Evolutionary conservation across 2,329 filamentous ascomycete species (phyloP).

Genomic region (Ascochyta clinopodiicola): DNA sequence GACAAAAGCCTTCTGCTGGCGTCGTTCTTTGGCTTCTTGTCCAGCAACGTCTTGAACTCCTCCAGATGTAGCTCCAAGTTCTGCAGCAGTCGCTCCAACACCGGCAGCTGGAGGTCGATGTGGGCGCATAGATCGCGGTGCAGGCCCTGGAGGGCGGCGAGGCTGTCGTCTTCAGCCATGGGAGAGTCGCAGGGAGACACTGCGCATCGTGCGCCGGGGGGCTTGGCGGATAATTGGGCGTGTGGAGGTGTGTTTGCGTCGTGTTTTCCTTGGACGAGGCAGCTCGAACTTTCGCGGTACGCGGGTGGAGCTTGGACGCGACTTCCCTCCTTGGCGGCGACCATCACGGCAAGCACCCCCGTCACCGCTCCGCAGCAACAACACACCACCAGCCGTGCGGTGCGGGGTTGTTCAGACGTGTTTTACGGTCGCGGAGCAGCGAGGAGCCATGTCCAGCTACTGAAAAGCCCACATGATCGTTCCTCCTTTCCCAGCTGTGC

Average conservation of each 20-base stretch:
- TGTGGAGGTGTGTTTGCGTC: constrained; percentile 23
- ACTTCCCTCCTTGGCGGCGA: constrained; percentile 20
- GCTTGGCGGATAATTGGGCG: constrained; percentile 5
- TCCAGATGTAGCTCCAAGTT: constrained; percentile 71
- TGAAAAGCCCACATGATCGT: background rate
- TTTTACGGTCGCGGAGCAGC: constrained; percentile 6
- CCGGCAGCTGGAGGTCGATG: constrained; percentile 72
- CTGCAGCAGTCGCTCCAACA: constrained; percentile 70
- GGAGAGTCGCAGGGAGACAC: constrained; percentile 22
- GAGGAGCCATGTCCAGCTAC: background rate
- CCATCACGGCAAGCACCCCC: constrained; percentile 19
- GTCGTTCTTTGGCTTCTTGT: constrained; percentile 76
- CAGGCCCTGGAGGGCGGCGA: constrained; percentile 81
- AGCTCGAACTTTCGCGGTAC: constrained; percentile 35
- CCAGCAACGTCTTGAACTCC: constrained; percentile 74
- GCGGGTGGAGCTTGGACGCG: constrained; percentile 37
- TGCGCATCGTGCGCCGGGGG: constrained; percentile 42
- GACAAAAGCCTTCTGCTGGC: constrained; percentile 64
- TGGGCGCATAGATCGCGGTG: constrained; percentile 84
- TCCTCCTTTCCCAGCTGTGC: constrained; percentile 16
- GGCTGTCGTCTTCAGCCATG: constrained; percentile 77
- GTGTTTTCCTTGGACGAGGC: constrained; percentile 29
- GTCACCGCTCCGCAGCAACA: constrained; percentile 27
- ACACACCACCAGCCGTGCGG: constrained; percentile 3
- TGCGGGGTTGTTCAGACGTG: background rate